These are phyloP conservation scores for Clarireedia monteithiana DNA, from an alignment of 2,329 filamentous ascomycete species.

Conservation along the genomic window DNA sequence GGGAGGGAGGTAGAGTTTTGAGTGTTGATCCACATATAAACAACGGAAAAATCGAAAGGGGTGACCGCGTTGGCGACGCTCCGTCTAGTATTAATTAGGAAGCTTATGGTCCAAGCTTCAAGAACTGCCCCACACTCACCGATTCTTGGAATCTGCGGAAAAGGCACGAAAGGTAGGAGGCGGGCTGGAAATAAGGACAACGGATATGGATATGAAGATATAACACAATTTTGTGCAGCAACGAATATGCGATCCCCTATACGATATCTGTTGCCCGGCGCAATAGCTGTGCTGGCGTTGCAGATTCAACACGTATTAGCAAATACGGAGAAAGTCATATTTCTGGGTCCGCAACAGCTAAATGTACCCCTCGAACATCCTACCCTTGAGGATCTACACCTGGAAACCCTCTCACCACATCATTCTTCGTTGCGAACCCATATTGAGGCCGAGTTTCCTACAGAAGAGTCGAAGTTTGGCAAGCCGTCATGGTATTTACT, in stretches of 20 bases:
- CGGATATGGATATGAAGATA: too few species aligned
- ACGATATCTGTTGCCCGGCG: not conserved
- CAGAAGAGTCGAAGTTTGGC: constrained; percentile 43
- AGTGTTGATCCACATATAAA: constrained; percentile 1
- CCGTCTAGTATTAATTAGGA: constrained; percentile 1
- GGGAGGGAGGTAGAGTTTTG: constrained; percentile 5
- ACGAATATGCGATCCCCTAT: not conserved
- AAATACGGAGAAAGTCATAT: constrained; percentile 90
- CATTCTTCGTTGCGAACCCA: constrained; percentile 50
- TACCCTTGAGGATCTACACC: constrained; percentile 50
- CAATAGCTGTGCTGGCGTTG: constrained; percentile 15
- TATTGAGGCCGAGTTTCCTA: constrained; percentile 62
- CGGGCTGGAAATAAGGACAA: not conserved
- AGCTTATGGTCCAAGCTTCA: constrained; percentile 1
- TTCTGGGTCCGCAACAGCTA: constrained; percentile 59
- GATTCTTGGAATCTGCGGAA: not conserved
- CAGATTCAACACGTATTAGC: constrained; percentile 36
- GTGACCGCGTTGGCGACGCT: constrained; percentile 1
- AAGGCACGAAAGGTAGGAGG: not conserved
- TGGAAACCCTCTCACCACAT: constrained; percentile 56
- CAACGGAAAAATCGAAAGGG: constrained; percentile 7
- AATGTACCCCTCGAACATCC: constrained; percentile 48
- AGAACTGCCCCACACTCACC: not conserved
- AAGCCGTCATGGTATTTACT: constrained; percentile 73
- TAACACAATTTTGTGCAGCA: too few species aligned